Base-by-base conservation (phyloP, 495 filamentous ascomycete species). In the Margaritispora aquatica region DNA sequence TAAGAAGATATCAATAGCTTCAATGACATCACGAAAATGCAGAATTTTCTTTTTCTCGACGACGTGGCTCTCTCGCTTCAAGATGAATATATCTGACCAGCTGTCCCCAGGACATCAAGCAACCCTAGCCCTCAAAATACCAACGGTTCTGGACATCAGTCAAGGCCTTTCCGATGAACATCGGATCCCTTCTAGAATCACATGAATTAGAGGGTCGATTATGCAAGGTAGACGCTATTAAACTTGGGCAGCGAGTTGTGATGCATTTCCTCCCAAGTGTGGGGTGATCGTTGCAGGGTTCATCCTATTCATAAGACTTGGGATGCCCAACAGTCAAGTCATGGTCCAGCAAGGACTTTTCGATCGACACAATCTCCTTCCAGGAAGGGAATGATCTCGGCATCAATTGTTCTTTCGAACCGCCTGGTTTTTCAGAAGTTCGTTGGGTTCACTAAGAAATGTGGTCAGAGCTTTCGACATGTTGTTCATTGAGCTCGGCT, bases 31-130 rank as follows among this genome's bases (percentile, higher is more conserved):
- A 54, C n/a, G 19, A 20, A 22, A 20, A 48, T 29, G 31, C 29
- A 19, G 34, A 2, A 91, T 23, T 8, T 41, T n/a, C 38, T 46
- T 55, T 15, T 46, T 13, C 17, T 3, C 19, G 17, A 2, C 53
- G 31, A 46, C 53, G 34, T 55, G 34, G 31, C 31, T 11, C 2
- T 20, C 22, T 21, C 5, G 22, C 11, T 26, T 41, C 19, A 46
- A 22, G n/a, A 11, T 9, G 36, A 20, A 29, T 8, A 31, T 31
- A 11, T 29, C 51, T 26, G 22, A 17, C 23, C n/a, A 55, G 22
- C 20, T 20, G 5, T 36, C 19, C 53, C 38, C 36, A 29, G 36
- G 23, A 36, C 34, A 23, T 24, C 21, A 22, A n/a, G 38, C 10
- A 3, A 8, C 10, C 31, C 53, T 36, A 44, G 31, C 19, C 15